phyloP scores from a whole-genome alignment of 1,284 basidiomycete species.

The Fomitopsis schrenkii region DNA sequence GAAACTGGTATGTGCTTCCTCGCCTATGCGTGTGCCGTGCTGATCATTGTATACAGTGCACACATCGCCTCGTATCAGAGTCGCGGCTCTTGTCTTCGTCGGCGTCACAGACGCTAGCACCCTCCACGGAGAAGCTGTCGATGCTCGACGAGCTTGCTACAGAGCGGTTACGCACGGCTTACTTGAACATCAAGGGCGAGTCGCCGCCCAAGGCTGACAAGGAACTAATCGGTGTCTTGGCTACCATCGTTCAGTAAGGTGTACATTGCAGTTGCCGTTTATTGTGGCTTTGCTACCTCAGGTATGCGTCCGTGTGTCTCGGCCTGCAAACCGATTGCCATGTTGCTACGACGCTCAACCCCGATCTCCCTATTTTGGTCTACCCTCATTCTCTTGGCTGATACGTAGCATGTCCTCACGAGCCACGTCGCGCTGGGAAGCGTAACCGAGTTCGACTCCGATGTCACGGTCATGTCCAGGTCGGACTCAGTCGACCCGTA shows the following conservation, averaged over 20 bases:
- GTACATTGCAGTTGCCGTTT: too few species aligned
- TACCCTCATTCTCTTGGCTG: too few species aligned
- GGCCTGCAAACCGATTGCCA: too few species aligned
- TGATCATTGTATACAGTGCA: conserved; percentile 40
- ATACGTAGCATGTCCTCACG: too few species aligned
- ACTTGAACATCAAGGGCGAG: conserved; percentile 31
- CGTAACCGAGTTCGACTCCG: too few species aligned
- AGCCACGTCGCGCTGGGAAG: too few species aligned
- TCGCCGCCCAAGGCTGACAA: conserved; percentile 23
- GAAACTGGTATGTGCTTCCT: conserved; percentile 60
- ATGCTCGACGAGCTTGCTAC: conserved; percentile 62
- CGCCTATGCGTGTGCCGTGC: neutral
- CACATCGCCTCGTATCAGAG: conserved; percentile 46
- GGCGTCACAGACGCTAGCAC: conserved; percentile 51
- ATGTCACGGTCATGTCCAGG: too few species aligned
- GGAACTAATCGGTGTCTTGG: conserved; percentile 21
- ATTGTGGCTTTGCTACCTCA: too few species aligned
- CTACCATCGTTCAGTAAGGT: conserved; percentile 21
- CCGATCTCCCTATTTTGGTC: too few species aligned
- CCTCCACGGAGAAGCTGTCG: conserved; percentile 50
- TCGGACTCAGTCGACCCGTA: too few species aligned
- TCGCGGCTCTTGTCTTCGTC: conserved; percentile 35
- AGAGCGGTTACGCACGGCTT: conserved; percentile 59
- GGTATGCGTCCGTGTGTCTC: too few species aligned
- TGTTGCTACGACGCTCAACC: too few species aligned